Evolutionary conservation across 768 basidiomycete species (phyloP), one percentile per base, ranked within the genome.

Genomic region (Macrolepiota albuminosa): DNA sequence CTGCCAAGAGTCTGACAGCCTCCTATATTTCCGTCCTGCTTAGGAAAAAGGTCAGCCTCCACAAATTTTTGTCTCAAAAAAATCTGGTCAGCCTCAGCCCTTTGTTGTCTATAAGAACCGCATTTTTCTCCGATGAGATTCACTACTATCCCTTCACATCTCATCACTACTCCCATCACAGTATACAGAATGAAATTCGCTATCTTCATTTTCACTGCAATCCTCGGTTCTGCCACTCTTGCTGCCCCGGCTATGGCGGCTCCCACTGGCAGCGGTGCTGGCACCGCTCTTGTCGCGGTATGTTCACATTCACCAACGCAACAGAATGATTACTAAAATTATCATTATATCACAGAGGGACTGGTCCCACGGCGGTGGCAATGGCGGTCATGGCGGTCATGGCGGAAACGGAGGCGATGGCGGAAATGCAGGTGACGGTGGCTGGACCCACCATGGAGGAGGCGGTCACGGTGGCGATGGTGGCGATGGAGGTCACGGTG

Each of bases 121-220:
- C 48, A 33, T 2, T 2, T 18, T 54, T 16, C n/a, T 7, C 10
- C 18, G 16, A 6, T 3, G n/a, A 34, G 18, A 42, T 9, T 36
- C 51, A 57, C 33, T 56, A 52, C 33, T 48, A 50, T 45, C 37
- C 8, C 33, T 36, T 11, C 33, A 29, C 29, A n/a, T 21, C 3
- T 18, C 43, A 53, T 26, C 18, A 40, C 37, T 29, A 40, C 26
- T 11, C 18, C n/a, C 10, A 34, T n/a, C 26, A 21, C 14, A 14
- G 24, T 6, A 37, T n/a, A n/a, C 7, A 62, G 2, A 26, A 62
- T 62, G 61, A 62, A 59, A 40, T 46, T 62, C 48, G 33, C 37
- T 49, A 39, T 62, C 26, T 55, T 58, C 47, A 33, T 48, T 56
- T 34, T 62, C 14, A 18, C 57, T 49, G 54, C 57, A 18, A 33